phyloP scores from a whole-genome alignment of 169 alveolate genomes.

The Plasmodium sp. region DNA sequence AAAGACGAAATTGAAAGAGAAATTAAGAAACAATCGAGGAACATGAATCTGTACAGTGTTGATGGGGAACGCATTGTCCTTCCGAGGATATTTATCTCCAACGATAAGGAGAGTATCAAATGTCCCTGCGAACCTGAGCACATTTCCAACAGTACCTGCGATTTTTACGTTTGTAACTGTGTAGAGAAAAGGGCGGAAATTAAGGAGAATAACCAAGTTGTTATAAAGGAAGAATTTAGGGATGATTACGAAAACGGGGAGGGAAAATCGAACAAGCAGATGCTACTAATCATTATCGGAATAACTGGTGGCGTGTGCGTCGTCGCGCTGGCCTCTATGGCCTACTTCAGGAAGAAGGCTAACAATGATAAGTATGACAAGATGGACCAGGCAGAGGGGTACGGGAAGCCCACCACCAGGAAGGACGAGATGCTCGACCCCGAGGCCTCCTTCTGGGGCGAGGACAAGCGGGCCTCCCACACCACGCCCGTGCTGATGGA shows the following conservation, averaged over 20 bases:
- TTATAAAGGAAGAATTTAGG: constrained; percentile 28
- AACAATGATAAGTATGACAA: constrained; percentile 22
- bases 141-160: constrained; percentile 14
- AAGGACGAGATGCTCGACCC: constrained; percentile 69
- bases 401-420: constrained; percentile 29
- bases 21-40: not conserved
- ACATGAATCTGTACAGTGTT: not conserved
- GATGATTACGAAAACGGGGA: not conserved
- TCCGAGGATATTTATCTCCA: constrained; percentile 76
- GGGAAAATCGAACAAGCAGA: not conserved
- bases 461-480: constrained; percentile 66
- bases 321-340: not conserved
- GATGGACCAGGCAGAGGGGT: constrained; percentile 46
- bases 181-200: constrained; percentile 41
- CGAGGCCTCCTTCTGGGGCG: constrained; percentile 76
- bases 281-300: constrained; percentile 9
- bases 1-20: constrained; percentile 43
- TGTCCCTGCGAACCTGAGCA: constrained; percentile 62
- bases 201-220: constrained; percentile 29
- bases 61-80: constrained; percentile 13
- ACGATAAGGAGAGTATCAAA: constrained; percentile 20
- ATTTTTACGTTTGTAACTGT: constrained; percentile 43
- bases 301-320: not conserved
- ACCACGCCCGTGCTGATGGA: constrained; percentile 72
- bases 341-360: constrained; percentile 10